Evolutionary conservation across 139 green algal species (phyloP).

Genomic region (Chlorella sp.): DNA sequence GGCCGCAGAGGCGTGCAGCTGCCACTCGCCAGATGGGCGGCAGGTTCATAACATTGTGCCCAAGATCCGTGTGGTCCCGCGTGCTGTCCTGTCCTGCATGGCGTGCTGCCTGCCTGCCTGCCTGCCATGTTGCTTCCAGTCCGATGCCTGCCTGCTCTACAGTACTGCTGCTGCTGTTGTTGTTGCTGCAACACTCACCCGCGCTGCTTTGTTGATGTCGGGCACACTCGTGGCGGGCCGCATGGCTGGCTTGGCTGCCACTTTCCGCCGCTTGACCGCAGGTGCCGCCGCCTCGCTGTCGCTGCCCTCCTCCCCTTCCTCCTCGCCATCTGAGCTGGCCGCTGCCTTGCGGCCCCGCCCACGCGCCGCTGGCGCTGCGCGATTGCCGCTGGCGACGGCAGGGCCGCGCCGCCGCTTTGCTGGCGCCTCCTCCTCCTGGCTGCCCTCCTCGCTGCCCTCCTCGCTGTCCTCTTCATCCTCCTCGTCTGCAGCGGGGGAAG

Average conservation of each 20-base stretch:
- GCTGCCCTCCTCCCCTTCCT: not conserved
- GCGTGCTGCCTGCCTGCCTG: not conserved
- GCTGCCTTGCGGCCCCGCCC: not conserved
- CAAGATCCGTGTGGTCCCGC: not conserved
- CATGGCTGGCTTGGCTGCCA: not conserved
- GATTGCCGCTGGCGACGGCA: not conserved
- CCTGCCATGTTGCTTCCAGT: not conserved
- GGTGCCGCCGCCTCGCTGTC: not conserved
- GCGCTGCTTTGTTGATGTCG: not conserved
- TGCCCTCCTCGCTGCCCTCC: conserved; percentile 13
- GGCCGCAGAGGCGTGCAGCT: not conserved
- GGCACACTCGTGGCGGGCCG: not conserved
- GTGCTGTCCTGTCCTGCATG: not conserved
- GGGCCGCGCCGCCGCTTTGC: not conserved
- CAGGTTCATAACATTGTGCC: not conserved
- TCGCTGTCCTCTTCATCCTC: conserved; percentile 17
- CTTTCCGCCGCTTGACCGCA: conserved; percentile 15
- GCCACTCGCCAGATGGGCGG: not conserved
- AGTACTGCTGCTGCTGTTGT: too few species aligned
- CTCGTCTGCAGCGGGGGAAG: conserved; percentile 3
- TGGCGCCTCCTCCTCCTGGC: conserved; percentile 13
- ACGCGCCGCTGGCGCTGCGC: not conserved
- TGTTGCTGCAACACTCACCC: not conserved
- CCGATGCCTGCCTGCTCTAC: too few species aligned
- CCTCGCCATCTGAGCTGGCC: not conserved